Evolutionary conservation across 305 asterid species (phyloP).

Genomic region (Rubia peregrina): DNA sequence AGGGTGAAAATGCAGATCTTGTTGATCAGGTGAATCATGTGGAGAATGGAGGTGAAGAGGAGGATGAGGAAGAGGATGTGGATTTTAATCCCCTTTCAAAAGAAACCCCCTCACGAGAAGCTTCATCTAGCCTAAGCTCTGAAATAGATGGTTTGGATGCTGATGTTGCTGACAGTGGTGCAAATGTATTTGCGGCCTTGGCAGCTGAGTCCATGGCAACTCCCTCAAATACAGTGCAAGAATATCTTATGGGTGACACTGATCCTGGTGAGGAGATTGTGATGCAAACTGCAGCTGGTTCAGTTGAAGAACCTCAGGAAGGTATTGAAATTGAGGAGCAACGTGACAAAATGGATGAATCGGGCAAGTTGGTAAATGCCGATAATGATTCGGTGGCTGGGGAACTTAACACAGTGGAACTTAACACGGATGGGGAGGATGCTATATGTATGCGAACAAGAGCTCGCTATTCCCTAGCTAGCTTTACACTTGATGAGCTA

Average conservation of each 20-base stretch:
- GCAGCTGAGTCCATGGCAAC: constrained; percentile 24
- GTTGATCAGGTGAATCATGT: constrained; percentile 24
- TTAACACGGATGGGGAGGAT: constrained; percentile 44
- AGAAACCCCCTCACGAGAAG: constrained; percentile 62
- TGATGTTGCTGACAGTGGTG: constrained; percentile 55
- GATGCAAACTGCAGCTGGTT: constrained; percentile 35
- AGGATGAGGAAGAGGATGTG: constrained; percentile 87
- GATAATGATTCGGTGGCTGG: constrained; percentile 19
- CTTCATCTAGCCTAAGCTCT: constrained; percentile 88
- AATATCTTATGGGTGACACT: constrained; percentile 35
- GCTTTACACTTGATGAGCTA: constrained; percentile 89
- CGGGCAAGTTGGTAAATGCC: constrained; percentile 24
- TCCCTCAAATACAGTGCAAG: constrained; percentile 17
- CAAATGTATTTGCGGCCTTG: constrained; percentile 24
- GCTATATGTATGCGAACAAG: constrained; percentile 94
- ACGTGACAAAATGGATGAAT: constrained; percentile 18
- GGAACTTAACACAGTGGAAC: constrained; percentile 22
- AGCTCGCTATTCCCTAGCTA: constrained; percentile 96
- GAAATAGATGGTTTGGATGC: constrained; percentile 74
- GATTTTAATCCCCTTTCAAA: constrained; percentile 76
- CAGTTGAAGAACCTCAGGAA: constrained; percentile 25
- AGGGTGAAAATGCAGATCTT: constrained; percentile 26
- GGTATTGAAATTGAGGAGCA: constrained; percentile 30
- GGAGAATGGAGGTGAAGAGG: constrained; percentile 36
- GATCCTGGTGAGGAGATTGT: constrained; percentile 54